Percentiles rank a stretch among this genome's conserved stretches.
Evolutionary conservation across 2,329 filamentous ascomycete species (phyloP).

Genomic region (Sporothrix phasma): DNA sequence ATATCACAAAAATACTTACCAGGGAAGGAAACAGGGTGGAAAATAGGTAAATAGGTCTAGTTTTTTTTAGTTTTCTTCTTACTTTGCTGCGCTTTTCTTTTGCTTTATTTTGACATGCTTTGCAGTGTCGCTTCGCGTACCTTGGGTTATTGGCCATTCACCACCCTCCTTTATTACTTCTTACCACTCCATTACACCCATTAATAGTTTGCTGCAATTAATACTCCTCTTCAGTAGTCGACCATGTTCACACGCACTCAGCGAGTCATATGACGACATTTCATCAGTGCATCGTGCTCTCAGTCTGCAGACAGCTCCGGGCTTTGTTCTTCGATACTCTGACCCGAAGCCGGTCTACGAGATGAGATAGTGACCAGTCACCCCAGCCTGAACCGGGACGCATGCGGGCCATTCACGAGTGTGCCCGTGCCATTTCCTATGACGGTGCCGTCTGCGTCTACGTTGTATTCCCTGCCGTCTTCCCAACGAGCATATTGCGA

Average conservation of each 20-base stretch:
- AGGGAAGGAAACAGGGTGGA: not conserved
- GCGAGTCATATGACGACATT: too few species aligned
- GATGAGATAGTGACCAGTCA: not conserved
- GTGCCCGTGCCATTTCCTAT: not conserved
- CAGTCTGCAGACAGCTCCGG: not conserved
- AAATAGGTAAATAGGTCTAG: not conserved
- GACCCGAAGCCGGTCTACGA: not conserved
- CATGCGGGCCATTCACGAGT: not conserved
- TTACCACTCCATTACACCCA: conserved; percentile 1
- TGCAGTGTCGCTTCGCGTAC: not conserved
- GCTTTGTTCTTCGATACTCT: not conserved
- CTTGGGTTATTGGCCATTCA: conserved; percentile 1
- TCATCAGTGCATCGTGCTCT: not conserved
- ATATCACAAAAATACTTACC: not conserved
- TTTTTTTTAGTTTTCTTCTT: conserved; percentile 1
- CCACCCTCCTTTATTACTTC: not conserved
- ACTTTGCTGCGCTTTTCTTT: conserved; percentile 14
- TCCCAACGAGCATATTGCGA: not conserved
- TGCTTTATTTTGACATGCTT: not conserved
- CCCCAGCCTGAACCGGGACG: too few species aligned
- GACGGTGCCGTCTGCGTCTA: not conserved
- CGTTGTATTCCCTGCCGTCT: not conserved
- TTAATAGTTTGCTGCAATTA: conserved; percentile 11
- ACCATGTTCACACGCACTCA: not conserved
- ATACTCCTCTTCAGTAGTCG: not conserved